These are phyloP conservation scores for Yarrowia osloensis DNA, from an alignment of 805 yeast species.

Conservation along the genomic window DNA sequence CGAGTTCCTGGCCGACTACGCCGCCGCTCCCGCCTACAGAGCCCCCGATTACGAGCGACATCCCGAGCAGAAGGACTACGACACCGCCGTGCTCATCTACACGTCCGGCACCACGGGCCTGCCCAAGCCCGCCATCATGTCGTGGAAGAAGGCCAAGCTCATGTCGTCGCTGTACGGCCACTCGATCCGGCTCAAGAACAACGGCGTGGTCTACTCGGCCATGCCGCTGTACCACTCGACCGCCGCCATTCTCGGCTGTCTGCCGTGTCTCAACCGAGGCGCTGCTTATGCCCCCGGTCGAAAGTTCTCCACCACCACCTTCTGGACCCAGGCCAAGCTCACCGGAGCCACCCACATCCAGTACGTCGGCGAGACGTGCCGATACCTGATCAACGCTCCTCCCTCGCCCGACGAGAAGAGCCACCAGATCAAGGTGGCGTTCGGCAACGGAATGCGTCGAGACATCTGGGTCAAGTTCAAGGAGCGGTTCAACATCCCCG, in stretches of 20 bases:
- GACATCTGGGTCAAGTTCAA: slow-evolving; percentile 88
- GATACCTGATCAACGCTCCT: slow-evolving; percentile 72
- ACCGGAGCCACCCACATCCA: slow-evolving; percentile 78
- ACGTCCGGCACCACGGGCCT: slow-evolving; percentile 95
- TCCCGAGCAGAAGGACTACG: slow-evolving; percentile 56
- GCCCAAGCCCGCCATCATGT: slow-evolving; percentile 91
- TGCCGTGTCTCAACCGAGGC: slow-evolving; percentile 59
- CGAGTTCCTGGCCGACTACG: slow-evolving; percentile 48
- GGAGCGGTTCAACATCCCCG: slow-evolving; percentile 68
- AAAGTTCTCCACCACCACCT: slow-evolving; percentile 78
- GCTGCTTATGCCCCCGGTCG: slow-evolving; percentile 76
- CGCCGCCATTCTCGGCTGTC: slow-evolving; percentile 79
- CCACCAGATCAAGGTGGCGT: slow-evolving; percentile 68
- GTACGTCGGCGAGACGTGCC: slow-evolving; percentile 93
- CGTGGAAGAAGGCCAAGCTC: slow-evolving; percentile 80
- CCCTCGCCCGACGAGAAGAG: slow-evolving; percentile 59
- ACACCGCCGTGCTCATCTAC: slow-evolving; percentile 72
- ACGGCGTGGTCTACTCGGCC: slow-evolving; percentile 73
- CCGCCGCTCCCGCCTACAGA: slow-evolving; percentile 48
- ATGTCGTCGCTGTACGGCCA: slow-evolving; percentile 71
- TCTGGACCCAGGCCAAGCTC: slow-evolving; percentile 85
- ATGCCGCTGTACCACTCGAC: slow-evolving; percentile 97
- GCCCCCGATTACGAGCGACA: slow-evolving; percentile 59
- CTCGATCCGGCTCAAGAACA: slow-evolving; percentile 58
- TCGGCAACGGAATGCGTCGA: slow-evolving; percentile 86